These are phyloP conservation scores for Talaromyces sp. DNA, from an alignment of 2,329 filamentous ascomycete genomes.

Conservation along the genomic window DNA sequence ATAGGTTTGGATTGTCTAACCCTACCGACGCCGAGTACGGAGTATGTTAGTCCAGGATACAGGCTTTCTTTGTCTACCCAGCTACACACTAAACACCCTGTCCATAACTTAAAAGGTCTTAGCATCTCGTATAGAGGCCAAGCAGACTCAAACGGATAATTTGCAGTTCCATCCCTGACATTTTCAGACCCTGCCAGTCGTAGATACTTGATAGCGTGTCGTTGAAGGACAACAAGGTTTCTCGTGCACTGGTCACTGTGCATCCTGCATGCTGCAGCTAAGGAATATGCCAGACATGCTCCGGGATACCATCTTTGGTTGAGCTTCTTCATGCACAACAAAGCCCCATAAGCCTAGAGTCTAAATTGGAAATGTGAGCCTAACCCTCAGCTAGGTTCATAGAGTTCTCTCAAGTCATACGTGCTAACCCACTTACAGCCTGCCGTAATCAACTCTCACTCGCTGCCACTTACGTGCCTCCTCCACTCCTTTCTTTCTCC, in stretches of 20 bases:
- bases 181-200: neutral
- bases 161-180: neutral
- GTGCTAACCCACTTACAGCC: neutral
- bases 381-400: neutral
- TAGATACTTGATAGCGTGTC: neutral
- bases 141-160: neutral
- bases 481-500: neutral
- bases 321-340: constrained; percentile 7
- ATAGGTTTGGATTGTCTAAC: neutral
- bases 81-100: neutral
- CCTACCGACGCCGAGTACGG: neutral
- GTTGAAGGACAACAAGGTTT: neutral
- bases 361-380: neutral
- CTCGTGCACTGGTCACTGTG: neutral
- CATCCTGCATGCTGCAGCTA: constrained; percentile 9
- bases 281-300: constrained; percentile 8
- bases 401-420: neutral
- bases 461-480: constrained; percentile 8
- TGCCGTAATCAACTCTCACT: neutral
- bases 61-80: neutral
- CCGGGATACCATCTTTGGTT: neutral
- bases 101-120: neutral
- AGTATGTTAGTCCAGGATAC: neutral
- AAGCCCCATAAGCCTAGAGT: constrained; percentile 1
- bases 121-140: neutral